Percentiles rank a stretch among this genome's conserved stretches.
These are phyloP conservation scores for Gossypium lobatum DNA, from an alignment of 441 rosid genomes.

Conservation along the genomic window DNA sequence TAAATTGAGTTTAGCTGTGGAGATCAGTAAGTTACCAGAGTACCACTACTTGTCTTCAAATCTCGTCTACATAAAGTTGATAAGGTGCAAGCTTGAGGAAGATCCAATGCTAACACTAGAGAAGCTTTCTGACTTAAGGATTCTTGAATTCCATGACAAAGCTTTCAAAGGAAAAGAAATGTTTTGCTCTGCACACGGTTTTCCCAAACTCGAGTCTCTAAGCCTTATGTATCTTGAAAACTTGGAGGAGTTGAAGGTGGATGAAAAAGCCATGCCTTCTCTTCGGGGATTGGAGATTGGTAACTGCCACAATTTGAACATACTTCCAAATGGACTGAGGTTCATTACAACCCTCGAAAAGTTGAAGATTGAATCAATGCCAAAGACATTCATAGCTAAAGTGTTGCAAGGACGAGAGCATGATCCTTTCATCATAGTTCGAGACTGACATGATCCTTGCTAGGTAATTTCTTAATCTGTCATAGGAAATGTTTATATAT, in stretches of 20 bases:
- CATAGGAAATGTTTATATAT: no score
- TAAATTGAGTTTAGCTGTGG: not conserved
- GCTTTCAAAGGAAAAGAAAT: not conserved
- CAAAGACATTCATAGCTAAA: not conserved
- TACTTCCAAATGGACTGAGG: not conserved
- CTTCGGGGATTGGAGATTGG: not conserved
- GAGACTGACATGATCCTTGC: no score
- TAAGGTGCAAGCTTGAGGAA: not conserved
- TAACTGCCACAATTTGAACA: fast-evolving
- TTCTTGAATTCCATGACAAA: not conserved
- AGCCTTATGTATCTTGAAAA: not conserved
- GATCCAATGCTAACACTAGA: constrained; percentile 10
- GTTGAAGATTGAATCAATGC: not conserved
- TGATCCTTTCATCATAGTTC: no score
- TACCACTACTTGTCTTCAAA: not conserved
- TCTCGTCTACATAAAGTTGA: not conserved
- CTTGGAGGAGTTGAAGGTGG: not conserved
- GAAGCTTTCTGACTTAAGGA: not conserved
- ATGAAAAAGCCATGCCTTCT: not conserved
- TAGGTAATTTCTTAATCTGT: no score
- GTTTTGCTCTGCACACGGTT: not conserved
- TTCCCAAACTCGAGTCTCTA: not conserved
- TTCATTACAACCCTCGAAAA: not conserved
- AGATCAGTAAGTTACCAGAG: not conserved
- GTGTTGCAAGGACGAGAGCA: constrained; percentile 1